Conservation (phyloP, 352 stramenopile genomes). For the Pythium inflatum region DNA sequence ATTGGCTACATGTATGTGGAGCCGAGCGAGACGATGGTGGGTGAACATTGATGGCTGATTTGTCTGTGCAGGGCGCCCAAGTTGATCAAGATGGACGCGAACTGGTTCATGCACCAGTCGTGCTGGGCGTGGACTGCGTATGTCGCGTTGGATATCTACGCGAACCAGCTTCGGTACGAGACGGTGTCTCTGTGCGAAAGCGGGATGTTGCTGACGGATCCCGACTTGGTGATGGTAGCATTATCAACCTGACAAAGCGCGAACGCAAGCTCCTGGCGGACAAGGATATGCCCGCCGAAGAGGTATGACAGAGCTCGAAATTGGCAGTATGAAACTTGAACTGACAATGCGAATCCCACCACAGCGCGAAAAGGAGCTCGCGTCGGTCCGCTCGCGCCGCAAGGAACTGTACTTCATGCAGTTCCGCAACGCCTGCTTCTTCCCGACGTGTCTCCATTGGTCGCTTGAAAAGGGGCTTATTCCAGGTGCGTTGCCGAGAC, state of each 20-base stretch:
- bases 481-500: slow-evolving; percentile 43
- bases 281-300: slow-evolving; percentile 56
- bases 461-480: slow-evolving; percentile 72
- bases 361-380: slow-evolving; percentile 47
- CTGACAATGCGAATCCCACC: neutral
- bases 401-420: slow-evolving; percentile 80
- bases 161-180: slow-evolving; percentile 69
- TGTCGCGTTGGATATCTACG: slow-evolving; percentile 79
- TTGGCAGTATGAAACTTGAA: neutral
- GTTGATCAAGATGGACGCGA: slow-evolving; percentile 74
- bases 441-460: slow-evolving; percentile 83
- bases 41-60: neutral
- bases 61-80: slow-evolving; percentile 62
- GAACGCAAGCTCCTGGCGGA: slow-evolving; percentile 59
- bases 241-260: slow-evolving; percentile 60
- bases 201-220: too few species aligned
- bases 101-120: slow-evolving; percentile 67
- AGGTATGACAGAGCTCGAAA: too few species aligned
- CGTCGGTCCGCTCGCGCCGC: slow-evolving; percentile 52
- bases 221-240: slow-evolving; percentile 38
- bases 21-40: too few species aligned
- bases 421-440: slow-evolving; percentile 81
- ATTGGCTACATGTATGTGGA: slow-evolving; percentile 79
- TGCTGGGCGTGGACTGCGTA: slow-evolving; percentile 77
- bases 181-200: too few species aligned